Evolutionary conservation across 805 yeast species (phyloP).

Genomic region (Blastobotrys attinorum): DNA sequence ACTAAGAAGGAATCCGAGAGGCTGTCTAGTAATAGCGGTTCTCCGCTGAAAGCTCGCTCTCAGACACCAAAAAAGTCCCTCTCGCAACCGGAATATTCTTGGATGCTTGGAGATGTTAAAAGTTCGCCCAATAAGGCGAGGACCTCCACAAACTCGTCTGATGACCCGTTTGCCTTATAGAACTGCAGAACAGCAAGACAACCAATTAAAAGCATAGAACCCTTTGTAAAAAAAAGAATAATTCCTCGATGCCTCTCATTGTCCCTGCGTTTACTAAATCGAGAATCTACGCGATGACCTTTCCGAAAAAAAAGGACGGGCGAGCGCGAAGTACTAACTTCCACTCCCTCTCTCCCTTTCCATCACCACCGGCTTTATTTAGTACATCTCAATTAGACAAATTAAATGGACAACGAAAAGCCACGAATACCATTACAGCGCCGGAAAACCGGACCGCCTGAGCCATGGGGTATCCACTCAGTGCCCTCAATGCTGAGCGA

Average conservation of each 20-base stretch:
- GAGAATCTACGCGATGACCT: too few species aligned
- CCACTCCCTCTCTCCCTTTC: too few species aligned
- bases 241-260: too few species aligned
- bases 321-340: too few species aligned
- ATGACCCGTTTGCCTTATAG: background rate
- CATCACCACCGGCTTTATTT: too few species aligned
- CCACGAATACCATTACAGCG: conserved; percentile 8
- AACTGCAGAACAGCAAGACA: background rate
- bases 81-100: conserved; percentile 22
- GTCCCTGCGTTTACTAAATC: too few species aligned
- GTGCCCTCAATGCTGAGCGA: conserved; percentile 30
- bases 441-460: conserved; percentile 22
- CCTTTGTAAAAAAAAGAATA: too few species aligned
- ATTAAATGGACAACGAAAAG: background rate
- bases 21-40: too few species aligned
- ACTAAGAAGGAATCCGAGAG: too few species aligned
- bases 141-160: background rate
- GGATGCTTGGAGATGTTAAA: conserved; percentile 19
- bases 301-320: too few species aligned
- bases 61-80: conserved; percentile 8
- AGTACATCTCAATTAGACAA: too few species aligned
- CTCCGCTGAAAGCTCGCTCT: background rate
- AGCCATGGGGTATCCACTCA: conserved; percentile 30
- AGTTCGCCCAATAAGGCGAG: background rate
- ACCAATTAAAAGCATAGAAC: too few species aligned